Evolutionary conservation across 2,329 filamentous ascomycete species (phyloP), one percentile per base, ranked within the genome.

Genomic region (Tolypocladium ovalisporum): DNA sequence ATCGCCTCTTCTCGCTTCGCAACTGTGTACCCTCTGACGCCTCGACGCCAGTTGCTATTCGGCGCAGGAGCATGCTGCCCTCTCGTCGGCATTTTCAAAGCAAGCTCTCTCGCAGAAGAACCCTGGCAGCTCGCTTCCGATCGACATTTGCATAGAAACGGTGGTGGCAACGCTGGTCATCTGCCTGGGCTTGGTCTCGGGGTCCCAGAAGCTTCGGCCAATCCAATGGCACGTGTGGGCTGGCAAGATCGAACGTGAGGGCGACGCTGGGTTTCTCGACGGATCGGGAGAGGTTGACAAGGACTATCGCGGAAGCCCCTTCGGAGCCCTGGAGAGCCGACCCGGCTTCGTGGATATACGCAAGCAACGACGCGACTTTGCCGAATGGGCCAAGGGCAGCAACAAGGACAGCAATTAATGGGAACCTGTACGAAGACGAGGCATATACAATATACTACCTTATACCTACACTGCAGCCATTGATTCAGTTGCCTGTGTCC

Each of bases 91-190:
- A 37, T 71, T 78, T 56, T 70, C 76, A 49, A 74, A 76, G 35
- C 70, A 77, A 47, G 66, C 75, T 4, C 67, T 75, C 32, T 70
- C 79, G 4, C 72, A 76, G 35, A 66, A 73, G 24, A 67, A 74
- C 17, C 65, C 75, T 3, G 63, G 71, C 55, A 67, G 73, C 58
- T 76, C 80, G 19, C 80, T 97, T 1, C 93, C 94, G 0, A 74
- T 89, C 60, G 94, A 99, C 68, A 95, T 99, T 65, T 84, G 85
- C 40, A 80, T 96, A 64, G 94, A 99, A 74, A 91, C 92, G 1
- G 77, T 97, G 19, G 71, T 88, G 49, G 89, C 91, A 1, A 86
- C 94, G 6, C 71, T 95, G 29, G 69, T 92, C n/a, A 80, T 96
- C n/a, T 89, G 87, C 56, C 70, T 90, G 0, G 94, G 93, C 47